Conservation (phyloP, 305 asterid species). For the Fraxinus sp. region DNA sequence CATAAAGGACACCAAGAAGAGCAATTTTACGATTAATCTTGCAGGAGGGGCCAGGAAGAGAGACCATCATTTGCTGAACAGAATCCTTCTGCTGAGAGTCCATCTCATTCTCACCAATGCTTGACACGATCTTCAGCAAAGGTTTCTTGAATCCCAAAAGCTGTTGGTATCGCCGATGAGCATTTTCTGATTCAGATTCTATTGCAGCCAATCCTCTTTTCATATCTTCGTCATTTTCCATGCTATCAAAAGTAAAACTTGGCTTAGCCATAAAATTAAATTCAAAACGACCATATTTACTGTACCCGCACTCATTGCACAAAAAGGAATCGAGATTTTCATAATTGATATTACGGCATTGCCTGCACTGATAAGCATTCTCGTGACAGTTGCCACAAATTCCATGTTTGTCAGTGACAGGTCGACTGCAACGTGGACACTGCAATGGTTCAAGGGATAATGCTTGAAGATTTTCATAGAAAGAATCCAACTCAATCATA, state of each 20-base stretch:
- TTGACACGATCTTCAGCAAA: conserved; percentile 88
- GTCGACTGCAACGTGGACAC: conserved; percentile 98
- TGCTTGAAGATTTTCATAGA: conserved; percentile 98
- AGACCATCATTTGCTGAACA: conserved; percentile 99
- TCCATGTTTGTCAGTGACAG: conserved; percentile 97
- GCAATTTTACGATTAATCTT: conserved; percentile 99
- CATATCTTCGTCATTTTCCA: conserved; percentile 99
- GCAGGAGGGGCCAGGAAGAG: conserved; percentile 98
- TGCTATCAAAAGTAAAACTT: conserved; percentile 93
- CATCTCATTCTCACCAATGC: conserved; percentile 99
- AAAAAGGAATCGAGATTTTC: conserved; percentile 97
- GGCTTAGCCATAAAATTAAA: conserved; percentile 99
- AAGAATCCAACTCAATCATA: conserved; percentile 97
- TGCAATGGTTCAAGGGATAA: conserved; percentile 97
- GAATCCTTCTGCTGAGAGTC: conserved; percentile 99
- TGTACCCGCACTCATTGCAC: conserved; percentile 98
- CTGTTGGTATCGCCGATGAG: conserved; percentile 98
- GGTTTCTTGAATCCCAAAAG: conserved; percentile 99
- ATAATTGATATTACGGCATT: conserved; percentile 97
- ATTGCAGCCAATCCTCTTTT: conserved; percentile 93
- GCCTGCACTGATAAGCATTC: conserved; percentile 99
- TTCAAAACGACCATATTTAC: conserved; percentile 99
- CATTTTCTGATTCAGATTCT: conserved; percentile 97
- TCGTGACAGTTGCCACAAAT: conserved; percentile 95
- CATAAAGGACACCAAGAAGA: conserved; percentile 98